Evolutionary conservation across 345 rosid genomes (phyloP).

Genomic region (Pseudoturritis turrita): DNA sequence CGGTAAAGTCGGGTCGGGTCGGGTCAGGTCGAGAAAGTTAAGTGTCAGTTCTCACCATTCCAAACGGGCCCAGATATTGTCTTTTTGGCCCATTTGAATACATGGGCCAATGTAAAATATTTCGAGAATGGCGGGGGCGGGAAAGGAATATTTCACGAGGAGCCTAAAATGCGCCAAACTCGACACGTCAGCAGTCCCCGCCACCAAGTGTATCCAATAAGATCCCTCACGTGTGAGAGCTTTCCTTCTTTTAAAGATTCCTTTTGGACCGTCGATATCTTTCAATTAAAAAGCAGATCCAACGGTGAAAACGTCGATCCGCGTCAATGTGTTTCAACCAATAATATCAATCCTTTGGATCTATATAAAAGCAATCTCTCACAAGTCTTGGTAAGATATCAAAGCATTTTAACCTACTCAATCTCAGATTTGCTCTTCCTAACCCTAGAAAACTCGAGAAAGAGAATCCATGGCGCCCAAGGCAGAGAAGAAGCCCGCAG

Average conservation of each 20-base stretch:
- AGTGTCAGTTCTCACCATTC: neutral
- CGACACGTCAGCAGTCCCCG: slow-evolving; percentile 15
- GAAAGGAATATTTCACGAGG: neutral
- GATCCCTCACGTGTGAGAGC: neutral
- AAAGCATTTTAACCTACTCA: neutral
- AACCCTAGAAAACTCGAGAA: neutral
- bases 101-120: neutral
- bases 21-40: neutral
- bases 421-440: neutral
- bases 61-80: neutral
- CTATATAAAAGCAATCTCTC: slow-evolving; percentile 14
- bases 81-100: neutral
- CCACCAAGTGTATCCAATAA: slow-evolving; percentile 1
- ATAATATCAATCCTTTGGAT: neutral
- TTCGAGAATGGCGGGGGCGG: neutral
- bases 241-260: neutral
- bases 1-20: neutral
- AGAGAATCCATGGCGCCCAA: slow-evolving; percentile 27
- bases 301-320: slow-evolving; percentile 1
- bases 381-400: neutral
- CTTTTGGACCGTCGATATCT: slow-evolving; percentile 12
- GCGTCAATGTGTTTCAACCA: neutral
- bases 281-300: slow-evolving; percentile 1
- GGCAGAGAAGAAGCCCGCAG: slow-evolving; percentile 74
- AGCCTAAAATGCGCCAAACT: slow-evolving; percentile 1